Evolutionary conservation across 2,329 filamentous ascomycete species (phyloP).

Genomic region (Colletotrichum sp.): DNA sequence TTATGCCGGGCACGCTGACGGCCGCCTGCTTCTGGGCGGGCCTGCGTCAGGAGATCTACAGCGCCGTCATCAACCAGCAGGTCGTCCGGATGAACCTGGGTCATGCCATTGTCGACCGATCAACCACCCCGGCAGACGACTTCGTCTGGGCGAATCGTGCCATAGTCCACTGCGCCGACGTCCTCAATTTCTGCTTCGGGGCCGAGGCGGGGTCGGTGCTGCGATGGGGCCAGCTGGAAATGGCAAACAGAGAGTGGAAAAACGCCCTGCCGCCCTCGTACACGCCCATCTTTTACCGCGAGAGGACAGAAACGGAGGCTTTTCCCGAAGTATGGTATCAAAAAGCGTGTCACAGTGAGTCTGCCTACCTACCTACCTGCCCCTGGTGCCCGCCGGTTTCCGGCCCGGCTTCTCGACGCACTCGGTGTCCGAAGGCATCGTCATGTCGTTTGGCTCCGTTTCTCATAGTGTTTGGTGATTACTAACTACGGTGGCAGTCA

Average conservation of each 20-base stretch:
- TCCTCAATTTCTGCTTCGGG: conserved; percentile 67
- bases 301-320: conserved; percentile 32
- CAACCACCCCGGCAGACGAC: conserved; percentile 52
- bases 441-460: conserved; percentile 30
- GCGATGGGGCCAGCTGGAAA: conserved; percentile 20
- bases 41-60: conserved; percentile 64
- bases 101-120: conserved; percentile 52
- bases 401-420: neutral
- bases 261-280: conserved; percentile 19
- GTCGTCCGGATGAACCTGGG: conserved; percentile 54
- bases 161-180: conserved; percentile 65
- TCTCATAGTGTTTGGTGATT: conserved; percentile 30
- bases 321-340: conserved; percentile 32
- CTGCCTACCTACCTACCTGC: neutral
- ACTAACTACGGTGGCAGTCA: conserved; percentile 43
- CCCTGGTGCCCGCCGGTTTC: neutral
- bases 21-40: conserved; percentile 64
- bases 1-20: conserved; percentile 41
- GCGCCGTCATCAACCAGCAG: conserved; percentile 54
- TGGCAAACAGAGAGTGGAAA: conserved; percentile 23
- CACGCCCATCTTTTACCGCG: conserved; percentile 22
- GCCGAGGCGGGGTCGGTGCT: conserved; percentile 27
- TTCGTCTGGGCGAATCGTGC: conserved; percentile 67
- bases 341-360: conserved; percentile 22
- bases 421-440: conserved; percentile 39